Conservation (phyloP, 2,329 filamentous ascomycete genomes). For the Neofusicoccum sp. region DNA sequence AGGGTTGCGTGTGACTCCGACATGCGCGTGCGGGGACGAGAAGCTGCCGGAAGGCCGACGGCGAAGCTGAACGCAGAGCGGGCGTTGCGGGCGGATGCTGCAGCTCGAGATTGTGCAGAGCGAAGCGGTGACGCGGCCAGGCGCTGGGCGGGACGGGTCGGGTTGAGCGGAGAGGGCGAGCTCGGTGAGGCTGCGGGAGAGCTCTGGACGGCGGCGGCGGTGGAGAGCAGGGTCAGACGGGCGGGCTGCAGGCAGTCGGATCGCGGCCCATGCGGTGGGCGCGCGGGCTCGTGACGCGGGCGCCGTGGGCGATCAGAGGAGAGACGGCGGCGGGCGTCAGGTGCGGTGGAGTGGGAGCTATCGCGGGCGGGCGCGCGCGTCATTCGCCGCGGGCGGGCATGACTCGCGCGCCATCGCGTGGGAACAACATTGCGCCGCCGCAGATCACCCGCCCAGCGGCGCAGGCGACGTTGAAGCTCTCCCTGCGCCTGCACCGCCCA, state of each 20-base stretch:
- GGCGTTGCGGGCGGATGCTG: not conserved
- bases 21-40: not conserved
- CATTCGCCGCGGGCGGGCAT: constrained; percentile 11
- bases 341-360: not conserved
- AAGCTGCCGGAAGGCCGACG: not conserved
- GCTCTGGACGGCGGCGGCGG: not conserved
- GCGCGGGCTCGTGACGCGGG: constrained; percentile 5
- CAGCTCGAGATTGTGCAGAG: not conserved
- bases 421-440: constrained; percentile 1
- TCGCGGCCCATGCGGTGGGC: not conserved
- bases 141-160: not conserved
- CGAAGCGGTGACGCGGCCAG: too few species aligned
- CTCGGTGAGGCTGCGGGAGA: not conserved
- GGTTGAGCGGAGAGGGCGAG: not conserved
- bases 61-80: not conserved
- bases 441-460: not conserved
- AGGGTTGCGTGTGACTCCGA: not conserved
- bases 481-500: not conserved
- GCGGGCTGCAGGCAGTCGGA: not conserved
- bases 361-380: constrained; percentile 10
- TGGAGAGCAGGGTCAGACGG: not conserved
- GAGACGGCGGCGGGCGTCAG: not conserved
- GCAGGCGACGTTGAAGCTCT: not conserved
- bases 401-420: not conserved
- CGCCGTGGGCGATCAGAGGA: not conserved